These are phyloP conservation scores for Fusarium multiceps DNA, from an alignment of 2,329 filamentous ascomycete species.

Conservation along the genomic window DNA sequence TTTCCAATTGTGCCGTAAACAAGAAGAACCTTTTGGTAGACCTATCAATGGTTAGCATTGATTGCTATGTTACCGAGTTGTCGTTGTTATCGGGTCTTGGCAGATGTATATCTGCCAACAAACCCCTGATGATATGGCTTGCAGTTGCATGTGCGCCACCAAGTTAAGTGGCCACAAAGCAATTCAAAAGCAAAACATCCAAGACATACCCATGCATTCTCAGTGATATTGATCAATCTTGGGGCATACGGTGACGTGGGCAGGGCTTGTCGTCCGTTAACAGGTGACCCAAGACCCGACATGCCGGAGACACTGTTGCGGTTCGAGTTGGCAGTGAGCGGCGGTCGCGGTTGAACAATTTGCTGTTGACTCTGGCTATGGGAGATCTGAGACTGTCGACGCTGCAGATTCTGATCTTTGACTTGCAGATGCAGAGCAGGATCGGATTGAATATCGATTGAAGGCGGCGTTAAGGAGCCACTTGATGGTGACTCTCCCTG, in stretches of 20 bases:
- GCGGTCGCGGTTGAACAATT: slow-evolving; percentile 51
- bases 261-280: slow-evolving; percentile 65
- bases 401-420: slow-evolving; percentile 55
- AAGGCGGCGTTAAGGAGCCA: slow-evolving; percentile 80
- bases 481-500: slow-evolving; percentile 72
- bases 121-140: slow-evolving; percentile 28
- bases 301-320: slow-evolving; percentile 74
- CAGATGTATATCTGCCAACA: slow-evolving; percentile 14
- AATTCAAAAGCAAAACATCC: slow-evolving; percentile 26
- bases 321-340: slow-evolving; percentile 59
- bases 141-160: slow-evolving; percentile 19
- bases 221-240: slow-evolving; percentile 79
- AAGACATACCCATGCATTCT: slow-evolving; percentile 83
- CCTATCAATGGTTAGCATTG: slow-evolving; percentile 62
- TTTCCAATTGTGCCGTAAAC: slow-evolving; percentile 86
- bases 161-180: slow-evolving; percentile 20
- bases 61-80: slow-evolving; percentile 11
- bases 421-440: slow-evolving; percentile 71
- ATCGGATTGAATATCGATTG: slow-evolving; percentile 74
- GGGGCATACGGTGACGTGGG: slow-evolving; percentile 84
- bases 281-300: slow-evolving; percentile 67
- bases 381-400: slow-evolving; percentile 29
- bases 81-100: slow-evolving; percentile 12
- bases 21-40: slow-evolving; percentile 89
- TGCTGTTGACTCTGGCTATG: slow-evolving; percentile 43